Conservation (phyloP, 2,329 filamentous ascomycete species). For the Phialophora macrospora region DNA sequence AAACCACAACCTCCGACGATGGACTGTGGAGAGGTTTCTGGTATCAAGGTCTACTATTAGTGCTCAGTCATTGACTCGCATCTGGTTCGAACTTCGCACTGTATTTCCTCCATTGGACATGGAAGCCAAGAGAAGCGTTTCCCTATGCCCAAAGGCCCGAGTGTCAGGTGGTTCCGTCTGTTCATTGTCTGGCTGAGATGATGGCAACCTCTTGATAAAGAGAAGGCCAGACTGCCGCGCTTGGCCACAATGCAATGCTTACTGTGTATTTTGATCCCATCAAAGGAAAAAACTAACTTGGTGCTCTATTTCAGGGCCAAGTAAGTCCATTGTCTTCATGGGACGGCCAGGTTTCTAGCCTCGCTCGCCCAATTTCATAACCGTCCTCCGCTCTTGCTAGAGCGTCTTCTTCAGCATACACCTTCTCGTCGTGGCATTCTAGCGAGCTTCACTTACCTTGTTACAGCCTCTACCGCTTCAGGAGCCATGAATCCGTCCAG, state of each 20-base stretch:
- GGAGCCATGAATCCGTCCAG: slow-evolving; percentile 22
- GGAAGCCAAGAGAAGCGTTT: neutral
- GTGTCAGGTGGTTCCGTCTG: neutral
- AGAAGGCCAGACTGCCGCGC: neutral
- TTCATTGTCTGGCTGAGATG: neutral
- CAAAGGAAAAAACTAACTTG: neutral
- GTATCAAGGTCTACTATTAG: neutral
- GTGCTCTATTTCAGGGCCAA: slow-evolving; percentile 12
- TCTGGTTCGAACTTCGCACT: neutral
- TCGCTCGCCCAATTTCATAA: slow-evolving; percentile 8
- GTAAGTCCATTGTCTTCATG: slow-evolving; percentile 5
- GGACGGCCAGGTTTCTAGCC: slow-evolving; percentile 7
- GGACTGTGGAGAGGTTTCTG: neutral
- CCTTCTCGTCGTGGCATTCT: neutral
- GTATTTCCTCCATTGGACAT: neutral
- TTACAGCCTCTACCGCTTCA: neutral
- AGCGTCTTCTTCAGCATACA: neutral
- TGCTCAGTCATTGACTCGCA: neutral
- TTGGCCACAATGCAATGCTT: neutral
- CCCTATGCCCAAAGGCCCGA: neutral
- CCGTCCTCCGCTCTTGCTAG: neutral
- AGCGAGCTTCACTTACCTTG: neutral
- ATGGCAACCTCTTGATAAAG: slow-evolving; percentile 6
- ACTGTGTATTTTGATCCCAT: slow-evolving; percentile 2
- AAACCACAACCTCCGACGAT: neutral